Percentiles rank a stretch among this genome's conserved stretches.
These are phyloP conservation scores for Termitomyces sp. DNA, from an alignment of 768 basidiomycete species.

Conservation along the genomic window DNA sequence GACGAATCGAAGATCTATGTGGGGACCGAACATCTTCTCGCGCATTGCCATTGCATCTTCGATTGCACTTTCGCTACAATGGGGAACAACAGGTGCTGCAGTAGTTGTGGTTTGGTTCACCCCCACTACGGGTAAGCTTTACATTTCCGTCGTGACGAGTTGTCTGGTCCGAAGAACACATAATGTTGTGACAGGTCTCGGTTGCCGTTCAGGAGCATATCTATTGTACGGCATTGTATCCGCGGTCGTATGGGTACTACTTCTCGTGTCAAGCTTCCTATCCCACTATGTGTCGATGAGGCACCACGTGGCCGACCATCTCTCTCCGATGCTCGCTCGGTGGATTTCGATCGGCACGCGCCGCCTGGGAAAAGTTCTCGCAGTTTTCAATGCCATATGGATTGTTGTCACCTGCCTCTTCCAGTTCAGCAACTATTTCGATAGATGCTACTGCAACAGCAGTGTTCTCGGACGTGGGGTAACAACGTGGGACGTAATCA, in stretches of 20 bases:
- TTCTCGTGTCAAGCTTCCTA: constrained; percentile 25
- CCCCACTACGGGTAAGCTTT: constrained; percentile 18
- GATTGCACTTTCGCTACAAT: constrained; percentile 21
- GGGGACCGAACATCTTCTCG: constrained; percentile 16
- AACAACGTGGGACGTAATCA: constrained; percentile 26
- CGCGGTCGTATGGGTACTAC: constrained; percentile 26
- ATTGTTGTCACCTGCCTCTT: constrained; percentile 24
- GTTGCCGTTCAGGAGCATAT: constrained; percentile 27
- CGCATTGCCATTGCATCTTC: constrained; percentile 17
- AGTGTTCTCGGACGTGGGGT: constrained; percentile 22
- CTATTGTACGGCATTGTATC: constrained; percentile 25
- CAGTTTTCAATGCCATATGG: constrained; percentile 25
- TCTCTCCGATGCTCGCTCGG: constrained; percentile 9
- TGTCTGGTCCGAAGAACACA: not conserved
- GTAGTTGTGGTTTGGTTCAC: constrained; percentile 21
- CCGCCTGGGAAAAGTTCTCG: constrained; percentile 24
- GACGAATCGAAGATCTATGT: not conserved
- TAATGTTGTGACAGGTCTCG: constrained; percentile 19
- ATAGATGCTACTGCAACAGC: constrained; percentile 32
- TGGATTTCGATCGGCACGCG: constrained; percentile 20
- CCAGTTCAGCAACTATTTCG: constrained; percentile 27
- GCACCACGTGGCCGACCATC: not conserved
- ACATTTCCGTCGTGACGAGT: not conserved
- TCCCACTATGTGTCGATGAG: constrained; percentile 17
- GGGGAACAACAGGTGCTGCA: constrained; percentile 25